Conservation (phyloP, 176 grass and related monocot genomes). For the Pontederia paniculata region DNA sequence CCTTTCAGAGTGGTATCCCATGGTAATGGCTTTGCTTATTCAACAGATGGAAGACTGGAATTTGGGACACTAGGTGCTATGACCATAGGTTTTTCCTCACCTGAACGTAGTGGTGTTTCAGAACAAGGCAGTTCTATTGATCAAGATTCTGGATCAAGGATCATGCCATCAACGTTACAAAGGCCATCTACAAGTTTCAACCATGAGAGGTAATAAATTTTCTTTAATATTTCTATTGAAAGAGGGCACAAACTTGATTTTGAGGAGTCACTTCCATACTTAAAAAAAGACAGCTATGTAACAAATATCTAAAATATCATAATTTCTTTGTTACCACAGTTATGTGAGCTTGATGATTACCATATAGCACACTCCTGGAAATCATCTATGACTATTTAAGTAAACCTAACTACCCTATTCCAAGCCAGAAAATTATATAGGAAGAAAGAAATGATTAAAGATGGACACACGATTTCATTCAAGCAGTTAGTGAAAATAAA, state of each 20-base stretch:
- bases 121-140: background rate
- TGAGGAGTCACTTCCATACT: no score
- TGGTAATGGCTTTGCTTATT: background rate
- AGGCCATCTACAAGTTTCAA: background rate
- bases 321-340: no score
- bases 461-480: no score
- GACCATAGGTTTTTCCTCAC: background rate
- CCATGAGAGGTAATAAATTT: background rate
- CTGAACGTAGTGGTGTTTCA: background rate
- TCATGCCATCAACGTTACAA: background rate
- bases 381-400: no score
- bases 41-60: background rate
- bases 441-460: no score
- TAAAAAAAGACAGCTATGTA: no score
- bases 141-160: background rate
- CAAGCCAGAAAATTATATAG: no score
- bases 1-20: background rate
- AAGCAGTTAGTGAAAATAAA: no score
- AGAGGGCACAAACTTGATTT: background rate
- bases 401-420: no score
- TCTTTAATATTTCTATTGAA: background rate
- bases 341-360: no score
- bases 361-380: no score
- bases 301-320: no score
- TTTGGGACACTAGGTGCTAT: conserved; percentile 7